These are phyloP conservation scores for Poronia punctata DNA, from an alignment of 495 filamentous ascomycete genomes.

Conservation along the genomic window DNA sequence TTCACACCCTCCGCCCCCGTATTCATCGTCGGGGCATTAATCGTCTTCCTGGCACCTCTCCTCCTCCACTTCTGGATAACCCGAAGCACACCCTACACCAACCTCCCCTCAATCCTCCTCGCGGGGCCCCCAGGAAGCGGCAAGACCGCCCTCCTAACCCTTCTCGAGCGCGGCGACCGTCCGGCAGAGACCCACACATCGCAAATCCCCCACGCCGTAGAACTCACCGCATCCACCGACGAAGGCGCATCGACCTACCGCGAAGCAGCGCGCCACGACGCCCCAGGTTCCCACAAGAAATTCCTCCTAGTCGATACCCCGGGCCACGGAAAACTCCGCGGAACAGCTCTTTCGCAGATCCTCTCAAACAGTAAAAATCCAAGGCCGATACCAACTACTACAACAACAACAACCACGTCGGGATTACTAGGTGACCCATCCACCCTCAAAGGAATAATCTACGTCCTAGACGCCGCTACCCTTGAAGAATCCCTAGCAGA, in stretches of 20 bases:
- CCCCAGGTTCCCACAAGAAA: slow-evolving; percentile 46
- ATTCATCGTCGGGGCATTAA: slow-evolving; percentile 57
- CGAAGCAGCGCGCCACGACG: slow-evolving; percentile 39
- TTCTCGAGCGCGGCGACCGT: slow-evolving; percentile 42
- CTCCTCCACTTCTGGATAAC: slow-evolving; percentile 74
- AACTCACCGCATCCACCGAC: slow-evolving; percentile 61
- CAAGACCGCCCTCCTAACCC: slow-evolving; percentile 82
- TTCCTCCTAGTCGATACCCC: slow-evolving; percentile 85
- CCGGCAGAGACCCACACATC: slow-evolving; percentile 69
- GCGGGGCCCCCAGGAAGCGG: slow-evolving; percentile 77
- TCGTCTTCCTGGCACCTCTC: slow-evolving; percentile 67
- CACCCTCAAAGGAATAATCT: slow-evolving; percentile 51
- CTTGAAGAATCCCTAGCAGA: slow-evolving; percentile 41
- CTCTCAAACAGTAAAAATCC: slow-evolving; percentile 50
- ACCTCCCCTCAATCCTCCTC: slow-evolving; percentile 75
- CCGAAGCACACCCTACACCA: slow-evolving; percentile 52
- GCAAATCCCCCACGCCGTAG: slow-evolving; percentile 64
- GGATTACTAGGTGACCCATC: slow-evolving; percentile 48
- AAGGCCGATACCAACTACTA: slow-evolving; percentile 72
- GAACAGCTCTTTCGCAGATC: slow-evolving; percentile 42
- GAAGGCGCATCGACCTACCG: slow-evolving; percentile 56
- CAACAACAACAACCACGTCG: slow-evolving; percentile 39
- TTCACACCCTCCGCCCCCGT: slow-evolving; percentile 47
- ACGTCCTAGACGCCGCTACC: slow-evolving; percentile 77
- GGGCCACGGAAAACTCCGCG: slow-evolving; percentile 88